Conservation (phyloP, 1,139 yeast species). For the Saccharomyces hybrid region DNA sequence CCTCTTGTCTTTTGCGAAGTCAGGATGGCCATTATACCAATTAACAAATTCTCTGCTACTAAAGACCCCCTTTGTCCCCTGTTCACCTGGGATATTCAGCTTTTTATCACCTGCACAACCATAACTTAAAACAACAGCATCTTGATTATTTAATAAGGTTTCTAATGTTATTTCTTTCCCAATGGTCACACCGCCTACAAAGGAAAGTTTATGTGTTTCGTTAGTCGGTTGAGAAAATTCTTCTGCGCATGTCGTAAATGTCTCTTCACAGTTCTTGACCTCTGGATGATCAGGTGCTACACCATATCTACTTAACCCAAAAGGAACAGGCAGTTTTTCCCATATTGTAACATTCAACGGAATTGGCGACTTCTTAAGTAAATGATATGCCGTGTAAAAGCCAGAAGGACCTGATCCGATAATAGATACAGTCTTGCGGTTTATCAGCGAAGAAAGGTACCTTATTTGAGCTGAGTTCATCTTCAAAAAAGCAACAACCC, state of each 20-base stretch:
- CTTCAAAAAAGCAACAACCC: background rate
- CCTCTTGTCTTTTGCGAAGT: constrained; percentile 22
- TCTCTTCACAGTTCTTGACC: constrained; percentile 81
- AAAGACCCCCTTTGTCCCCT: constrained; percentile 53
- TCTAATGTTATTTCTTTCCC: constrained; percentile 51
- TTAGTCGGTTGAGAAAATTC: constrained; percentile 16
- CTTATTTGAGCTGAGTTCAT: background rate
- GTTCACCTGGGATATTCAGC: constrained; percentile 55
- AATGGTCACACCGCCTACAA: constrained; percentile 66
- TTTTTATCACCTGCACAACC: constrained; percentile 66
- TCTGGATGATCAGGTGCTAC: constrained; percentile 99
- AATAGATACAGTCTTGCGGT: constrained; percentile 38
- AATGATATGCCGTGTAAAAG: constrained; percentile 76
- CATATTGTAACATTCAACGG: constrained; percentile 54
- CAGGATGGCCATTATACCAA: constrained; percentile 93
- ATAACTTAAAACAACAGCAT: constrained; percentile 71
- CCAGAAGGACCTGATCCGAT: constrained; percentile 98
- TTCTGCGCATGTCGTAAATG: constrained; percentile 56
- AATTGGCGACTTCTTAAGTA: constrained; percentile 47
- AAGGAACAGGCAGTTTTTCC: constrained; percentile 84
- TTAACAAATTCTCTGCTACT: constrained; percentile 84
- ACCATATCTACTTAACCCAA: constrained; percentile 84
- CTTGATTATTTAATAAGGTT: constrained; percentile 49
- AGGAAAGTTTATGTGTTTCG: constrained; percentile 42
- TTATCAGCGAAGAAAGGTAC: background rate